Percentiles rank a stretch among this genome's conserved stretches.
Evolutionary conservation across 176 grass and related monocot species (phyloP).

Genomic region (Alopecurus myosuroides): DNA sequence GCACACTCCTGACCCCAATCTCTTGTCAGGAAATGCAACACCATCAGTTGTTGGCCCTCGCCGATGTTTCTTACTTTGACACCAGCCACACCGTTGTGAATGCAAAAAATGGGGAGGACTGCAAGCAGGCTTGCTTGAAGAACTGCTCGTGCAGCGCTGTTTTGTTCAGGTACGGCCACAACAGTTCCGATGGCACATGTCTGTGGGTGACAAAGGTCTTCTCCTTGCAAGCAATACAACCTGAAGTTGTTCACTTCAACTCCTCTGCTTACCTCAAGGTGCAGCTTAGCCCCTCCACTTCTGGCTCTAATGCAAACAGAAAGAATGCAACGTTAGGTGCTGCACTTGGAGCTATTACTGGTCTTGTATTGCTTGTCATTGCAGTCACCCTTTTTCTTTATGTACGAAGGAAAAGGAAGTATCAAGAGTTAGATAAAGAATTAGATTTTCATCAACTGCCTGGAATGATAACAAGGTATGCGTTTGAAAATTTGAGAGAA

Average conservation of each 20-base stretch:
- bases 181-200: constrained; percentile 14
- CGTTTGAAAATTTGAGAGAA: constrained; percentile 4
- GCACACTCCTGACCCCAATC: constrained; percentile 33
- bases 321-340: not conserved
- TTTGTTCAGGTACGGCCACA: not conserved
- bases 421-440: constrained; percentile 2
- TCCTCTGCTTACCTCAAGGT: constrained; percentile 42
- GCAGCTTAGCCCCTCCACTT: constrained; percentile 10
- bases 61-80: constrained; percentile 44
- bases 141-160: constrained; percentile 42
- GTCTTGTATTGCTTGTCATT: not conserved
- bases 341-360: constrained; percentile 3
- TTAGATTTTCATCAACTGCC: constrained; percentile 20
- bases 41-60: constrained; percentile 38
- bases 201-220: constrained; percentile 24
- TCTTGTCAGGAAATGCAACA: constrained; percentile 43
- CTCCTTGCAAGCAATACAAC: constrained; percentile 30
- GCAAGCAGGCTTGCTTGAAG: constrained; percentile 36
- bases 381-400: not conserved
- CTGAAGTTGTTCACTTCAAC: constrained; percentile 25
- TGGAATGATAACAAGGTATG: constrained; percentile 16
- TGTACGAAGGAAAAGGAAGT: not conserved
- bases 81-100: not conserved
- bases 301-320: not conserved
- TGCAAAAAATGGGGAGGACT: constrained; percentile 13